Base-by-base conservation (phyloP, 176 grass and related monocot genomes). In the Phyllostachys edulis region DNA sequence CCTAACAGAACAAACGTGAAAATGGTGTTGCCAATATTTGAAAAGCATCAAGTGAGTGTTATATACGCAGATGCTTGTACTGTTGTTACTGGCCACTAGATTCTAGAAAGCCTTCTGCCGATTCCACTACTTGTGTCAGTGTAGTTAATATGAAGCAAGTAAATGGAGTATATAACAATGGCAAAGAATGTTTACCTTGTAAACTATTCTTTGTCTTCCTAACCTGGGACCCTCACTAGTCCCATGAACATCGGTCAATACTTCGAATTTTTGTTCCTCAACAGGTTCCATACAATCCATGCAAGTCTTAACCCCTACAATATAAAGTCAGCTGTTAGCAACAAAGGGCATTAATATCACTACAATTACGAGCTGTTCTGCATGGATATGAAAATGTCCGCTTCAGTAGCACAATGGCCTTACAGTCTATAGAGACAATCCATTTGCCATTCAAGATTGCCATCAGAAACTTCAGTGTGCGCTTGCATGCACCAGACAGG, bases 381-480 rank as follows among this genome's bases (percentile, higher is more conserved):
- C 54, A 3, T 0, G 2, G 63, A 45, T 77, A 27, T 5, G 4
- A 20, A 4, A 55, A 13, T 21, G 0, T 51, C 9, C 6, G 0
- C 16, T 38, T 45, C 10, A 56, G 76, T 55, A 66, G 47, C 5
- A 59, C 18, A 54, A 12, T 44, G 32, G 26, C 55, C 94, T 91
- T 95, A 98, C 96, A 98, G 65, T 98, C 76, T 1, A 98, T 57
- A 57, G 85, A 88, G 73, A 98, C 32, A 16, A 98, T 88, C 96
- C 92, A 98, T 93, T 85, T 98, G 85, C 96, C 96, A 50, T 78
- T 81, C 72, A 98, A 76, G 75, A 98, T 92, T 73, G 89, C 92
- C 92, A 95, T 98, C 79, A 98, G 85, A 84, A 90, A 91, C 82
- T 98, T 98, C 9, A 98, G 73, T 32, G 96, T 98, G 77, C 92